Evolutionary conservation across 2,329 filamentous ascomycete species (phyloP), one percentile per base, ranked within the genome.

Genomic region (Ophiocordyceps camponoti-rufipedis): DNA sequence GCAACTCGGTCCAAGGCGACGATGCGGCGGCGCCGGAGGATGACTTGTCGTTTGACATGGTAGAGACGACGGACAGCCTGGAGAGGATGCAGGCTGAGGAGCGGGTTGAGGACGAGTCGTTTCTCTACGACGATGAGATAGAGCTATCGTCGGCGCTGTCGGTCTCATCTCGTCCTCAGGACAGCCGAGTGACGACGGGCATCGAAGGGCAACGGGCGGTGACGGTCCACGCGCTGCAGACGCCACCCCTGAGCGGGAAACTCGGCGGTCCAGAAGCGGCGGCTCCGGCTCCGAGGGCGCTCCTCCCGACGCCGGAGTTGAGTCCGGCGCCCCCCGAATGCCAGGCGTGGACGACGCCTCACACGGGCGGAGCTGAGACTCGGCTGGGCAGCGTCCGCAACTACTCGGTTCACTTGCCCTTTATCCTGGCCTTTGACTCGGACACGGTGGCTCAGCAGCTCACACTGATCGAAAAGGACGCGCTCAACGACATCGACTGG

Each of bases 401-500:
- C 47, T 68, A 63, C 48, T 66, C 69, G 2, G 69, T 71, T 4
- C 85, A 91, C 58, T 62, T 89, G 33, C 85, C 85, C 0, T 91
- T 91, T 59, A 80, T 87, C 46, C 68, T 91, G 23, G 82, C 82
- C 0, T 88, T 87, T 53, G 82, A 87, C 54, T 86, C 85, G 6
- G 78, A 85, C 52, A 67, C 81, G 3, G 69, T 91, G 28, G 85
- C 85, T 3, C 81, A 88, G 58, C 85, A 91, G 54, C 85, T 91
- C 52, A 89, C 84, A 0, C 70, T 91, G 32, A 85, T 91, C 42
- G 85, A 91, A 56, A 88, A 89, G 58, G 85, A 89, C 56, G 85
- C 84, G 1, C 67, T 91, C 19, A 84, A 86, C 52, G 85, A 89
- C 59, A 83, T 91, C 50, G 84, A 89, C 62, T 91, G 85, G 85